phyloP scores from a whole-genome alignment of 306 rosid species.

The Acacia confusa region DNA sequence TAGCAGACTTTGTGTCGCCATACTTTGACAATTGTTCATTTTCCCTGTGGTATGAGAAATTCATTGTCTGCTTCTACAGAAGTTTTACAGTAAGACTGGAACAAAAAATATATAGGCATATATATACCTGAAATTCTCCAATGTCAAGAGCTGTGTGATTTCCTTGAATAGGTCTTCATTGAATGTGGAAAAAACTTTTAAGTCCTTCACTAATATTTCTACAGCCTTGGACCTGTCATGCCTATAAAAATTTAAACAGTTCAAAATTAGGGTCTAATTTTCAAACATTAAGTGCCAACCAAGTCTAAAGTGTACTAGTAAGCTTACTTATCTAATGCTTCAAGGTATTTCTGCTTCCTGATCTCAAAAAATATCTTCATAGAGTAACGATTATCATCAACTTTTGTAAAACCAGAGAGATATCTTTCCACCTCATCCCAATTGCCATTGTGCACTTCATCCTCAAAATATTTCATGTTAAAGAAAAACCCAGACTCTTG shows the following conservation, averaged over 20 bases:
- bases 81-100: constrained; percentile 4
- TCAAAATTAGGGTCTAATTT: not conserved
- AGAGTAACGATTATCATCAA: constrained; percentile 93
- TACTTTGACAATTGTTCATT: constrained; percentile 94
- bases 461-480: constrained; percentile 96
- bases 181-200: constrained; percentile 86
- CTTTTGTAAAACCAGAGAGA: constrained; percentile 97
- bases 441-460: constrained; percentile 95
- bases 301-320: constrained; percentile 20
- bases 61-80: constrained; percentile 24
- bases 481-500: constrained; percentile 99
- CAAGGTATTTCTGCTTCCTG: constrained; percentile 97
- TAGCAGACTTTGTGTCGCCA: constrained; percentile 93
- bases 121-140: constrained; percentile 80
- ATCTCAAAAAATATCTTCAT: constrained; percentile 99
- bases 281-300: not conserved
- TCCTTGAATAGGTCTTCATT: constrained; percentile 95
- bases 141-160: constrained; percentile 90
- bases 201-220: constrained; percentile 86
- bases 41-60: constrained; percentile 55
- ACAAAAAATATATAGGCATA: not conserved
- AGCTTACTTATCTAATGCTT: constrained; percentile 95
- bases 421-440: constrained; percentile 99
- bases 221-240: constrained; percentile 93
- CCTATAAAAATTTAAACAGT: constrained; percentile 47